Percentiles rank a stretch among this genome's conserved stretches.
Conservation (phyloP, 2,329 filamentous ascomycete species). For the Exophiala aquamarina region DNA sequence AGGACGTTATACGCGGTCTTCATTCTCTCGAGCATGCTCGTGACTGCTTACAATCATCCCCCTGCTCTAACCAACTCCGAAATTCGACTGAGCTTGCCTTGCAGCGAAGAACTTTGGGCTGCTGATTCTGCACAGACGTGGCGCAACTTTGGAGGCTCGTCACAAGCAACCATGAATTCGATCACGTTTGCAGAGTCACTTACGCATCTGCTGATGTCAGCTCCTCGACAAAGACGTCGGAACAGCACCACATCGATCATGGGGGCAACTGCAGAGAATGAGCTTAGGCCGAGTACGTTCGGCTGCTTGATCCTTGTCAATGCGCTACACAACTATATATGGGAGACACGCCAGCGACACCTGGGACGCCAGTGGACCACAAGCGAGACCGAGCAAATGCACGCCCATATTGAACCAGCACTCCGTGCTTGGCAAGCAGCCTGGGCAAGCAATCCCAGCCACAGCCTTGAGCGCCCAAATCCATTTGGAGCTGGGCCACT, state of each 20-base stretch:
- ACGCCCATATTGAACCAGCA: conserved; percentile 89
- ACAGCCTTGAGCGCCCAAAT: conserved; percentile 81
- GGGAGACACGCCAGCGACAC: conserved; percentile 91
- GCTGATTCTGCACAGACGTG: conserved; percentile 83
- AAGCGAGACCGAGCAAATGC: conserved; percentile 93
- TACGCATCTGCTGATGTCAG: conserved; percentile 75
- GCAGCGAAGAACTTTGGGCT: conserved; percentile 86
- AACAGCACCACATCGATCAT: conserved; percentile 28
- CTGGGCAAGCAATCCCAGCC: conserved; percentile 82
- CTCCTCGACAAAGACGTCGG: conserved; percentile 55
- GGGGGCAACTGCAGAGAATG: conserved; percentile 49
- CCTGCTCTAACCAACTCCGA: conserved; percentile 93
- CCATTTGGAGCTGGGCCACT: conserved; percentile 78
- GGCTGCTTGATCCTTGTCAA: conserved; percentile 91
- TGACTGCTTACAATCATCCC: conserved; percentile 89
- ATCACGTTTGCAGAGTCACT: conserved; percentile 81
- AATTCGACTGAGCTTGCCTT: conserved; percentile 83
- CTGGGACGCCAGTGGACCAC: conserved; percentile 86
- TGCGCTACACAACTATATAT: conserved; percentile 95
- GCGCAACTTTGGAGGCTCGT: conserved; percentile 71
- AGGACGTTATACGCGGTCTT: conserved; percentile 90
- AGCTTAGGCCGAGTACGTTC: conserved; percentile 82
- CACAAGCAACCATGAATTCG: conserved; percentile 67
- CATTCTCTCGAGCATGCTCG: conserved; percentile 83
- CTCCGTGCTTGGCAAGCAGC: conserved; percentile 91